Evolutionary conservation across 163 green algal species (phyloP), one percentile per base, ranked within the genome.

Genomic region (Chlorella variabilis): DNA sequence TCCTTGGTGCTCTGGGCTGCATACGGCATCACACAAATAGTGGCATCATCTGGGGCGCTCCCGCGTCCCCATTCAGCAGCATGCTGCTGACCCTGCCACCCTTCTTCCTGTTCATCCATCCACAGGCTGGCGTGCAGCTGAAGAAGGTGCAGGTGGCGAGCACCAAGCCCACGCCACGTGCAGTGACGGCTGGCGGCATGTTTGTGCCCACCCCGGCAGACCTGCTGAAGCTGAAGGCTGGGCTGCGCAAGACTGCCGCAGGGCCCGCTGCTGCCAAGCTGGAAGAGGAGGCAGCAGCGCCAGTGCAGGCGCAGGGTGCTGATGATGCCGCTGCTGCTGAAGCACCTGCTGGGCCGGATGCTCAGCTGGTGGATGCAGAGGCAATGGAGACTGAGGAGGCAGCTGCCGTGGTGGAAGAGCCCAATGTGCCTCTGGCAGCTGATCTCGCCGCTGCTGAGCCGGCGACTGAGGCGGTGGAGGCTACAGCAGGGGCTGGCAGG

Each of bases 151-250:
- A 61, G 61, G 58, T 41, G 4, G 39, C 61, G 34, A 56, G n/a
- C n/a, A 23, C 70, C 21, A 59, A 49, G 62, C 41, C 48, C 3
- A 61, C 21, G 7, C 56, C 68, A 27, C n/a, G 6, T 41, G 18
- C 58, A 58, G 9, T 71, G 1, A 20, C 49, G n/a, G 18, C 4
- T 27, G 29, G 27, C 18, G 45, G 51, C 39, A 58, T 13, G 3
- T 86, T 82, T 78, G 73, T 83, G 48, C 58, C 67, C 41, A 83
- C 68, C 75, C 45, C 61, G 9, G 81, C 66, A 5, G 74, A 83
- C 27, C 81, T 86, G 27, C 42, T 75, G 9, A 82, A 82, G 36
- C 66, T 83, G 31, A 83, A 65, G 41, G 81, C 74, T 4, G 74
- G 79, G 1, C 42, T 80, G 79, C 76, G 62, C 76, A 73, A 62